These are phyloP conservation scores for Cutaneotrichosporon dermatis DNA, from an alignment of 1,284 basidiomycete genomes.

Conservation along the genomic window DNA sequence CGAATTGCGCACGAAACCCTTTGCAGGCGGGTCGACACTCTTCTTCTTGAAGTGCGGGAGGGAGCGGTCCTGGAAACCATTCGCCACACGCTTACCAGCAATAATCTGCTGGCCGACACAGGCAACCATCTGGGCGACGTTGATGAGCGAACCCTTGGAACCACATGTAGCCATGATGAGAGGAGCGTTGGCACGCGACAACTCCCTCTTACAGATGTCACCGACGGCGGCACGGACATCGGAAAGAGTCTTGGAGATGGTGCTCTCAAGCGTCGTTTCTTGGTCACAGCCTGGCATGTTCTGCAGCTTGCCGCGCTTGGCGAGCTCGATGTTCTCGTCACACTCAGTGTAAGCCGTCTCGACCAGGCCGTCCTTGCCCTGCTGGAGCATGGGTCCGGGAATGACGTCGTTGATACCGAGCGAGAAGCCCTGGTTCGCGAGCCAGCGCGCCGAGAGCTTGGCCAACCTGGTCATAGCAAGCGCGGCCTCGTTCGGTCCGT, in stretches of 20 bases:
- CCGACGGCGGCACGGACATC: conserved; percentile 94
- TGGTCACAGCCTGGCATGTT: conserved; percentile 96
- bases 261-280: conserved; percentile 92
- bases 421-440: conserved; percentile 96
- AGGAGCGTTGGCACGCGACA: conserved; percentile 93
- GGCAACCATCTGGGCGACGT: conserved; percentile 99
- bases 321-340: conserved; percentile 76
- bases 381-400: conserved; percentile 75
- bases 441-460: conserved; percentile 90
- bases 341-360: conserved; percentile 86
- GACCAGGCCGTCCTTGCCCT: conserved; percentile 80
- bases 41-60: conserved; percentile 98
- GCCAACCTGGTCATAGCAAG: conserved; percentile 94
- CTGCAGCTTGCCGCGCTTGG: conserved; percentile 87
- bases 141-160: conserved; percentile 99
- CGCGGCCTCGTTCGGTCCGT: conserved; percentile 90
- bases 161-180: conserved; percentile 99
- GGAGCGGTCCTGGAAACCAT: conserved; percentile 98
- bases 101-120: conserved; percentile 99
- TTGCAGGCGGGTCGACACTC: conserved; percentile 92
- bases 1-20: conserved; percentile 96
- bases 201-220: conserved; percentile 96
- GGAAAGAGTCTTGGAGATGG: conserved; percentile 88
- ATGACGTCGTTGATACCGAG: conserved; percentile 99
- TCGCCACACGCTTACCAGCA: conserved; percentile 92